Base-by-base conservation (phyloP, 495 filamentous ascomycete genomes). In the Aspergillus ellipticus region DNA sequence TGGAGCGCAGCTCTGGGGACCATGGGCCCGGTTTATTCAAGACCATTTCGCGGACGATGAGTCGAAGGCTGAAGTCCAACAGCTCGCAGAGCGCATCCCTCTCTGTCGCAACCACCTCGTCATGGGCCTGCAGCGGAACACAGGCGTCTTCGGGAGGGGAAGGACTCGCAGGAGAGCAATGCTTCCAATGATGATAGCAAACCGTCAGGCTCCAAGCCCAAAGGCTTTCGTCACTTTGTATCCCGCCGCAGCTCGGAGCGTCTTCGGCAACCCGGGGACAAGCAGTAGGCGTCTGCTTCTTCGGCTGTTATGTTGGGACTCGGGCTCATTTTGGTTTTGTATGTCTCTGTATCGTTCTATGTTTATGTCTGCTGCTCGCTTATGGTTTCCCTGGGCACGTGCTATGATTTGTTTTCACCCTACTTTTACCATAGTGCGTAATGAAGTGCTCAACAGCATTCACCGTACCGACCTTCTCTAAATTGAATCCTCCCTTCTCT, bases 1-100 rank as follows among this genome's bases (percentile, higher is more conserved):
- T 85, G 26, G 80, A 80, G 58, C 79, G 69, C 26, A 60, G 66
- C 21, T 64, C 67, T 15, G 66, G 56, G 2, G 72, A 75, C 28
- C 68, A 73, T 4, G 68, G 62, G 15, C 60, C 66, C 2, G 52
- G 66, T 15, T 46, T 77, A 15, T 60, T 78, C 54, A 62, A 62
- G 47, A 60, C 58, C 6, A 62, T 76, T 16, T 71, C 69, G 13
- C 68, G 66, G n/a, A 61, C 65, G 2, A 62, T 74, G 68, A 71
- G 72, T 52, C 67, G 70, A 26, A 69, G 62, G 24, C 35, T 69
- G 51, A 75, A 73, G 49, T 62, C 60, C 8, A 70, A 53, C 51
- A 73, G 73, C 26, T 59, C 56, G 0, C 58, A 60, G 10, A 75
- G 67, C 42, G 49, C 48, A 29, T 63, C 66, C n/a, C 19, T 66